These are phyloP conservation scores for Penicillium argentinense DNA, from an alignment of 495 filamentous ascomycete genomes.

Conservation along the genomic window DNA sequence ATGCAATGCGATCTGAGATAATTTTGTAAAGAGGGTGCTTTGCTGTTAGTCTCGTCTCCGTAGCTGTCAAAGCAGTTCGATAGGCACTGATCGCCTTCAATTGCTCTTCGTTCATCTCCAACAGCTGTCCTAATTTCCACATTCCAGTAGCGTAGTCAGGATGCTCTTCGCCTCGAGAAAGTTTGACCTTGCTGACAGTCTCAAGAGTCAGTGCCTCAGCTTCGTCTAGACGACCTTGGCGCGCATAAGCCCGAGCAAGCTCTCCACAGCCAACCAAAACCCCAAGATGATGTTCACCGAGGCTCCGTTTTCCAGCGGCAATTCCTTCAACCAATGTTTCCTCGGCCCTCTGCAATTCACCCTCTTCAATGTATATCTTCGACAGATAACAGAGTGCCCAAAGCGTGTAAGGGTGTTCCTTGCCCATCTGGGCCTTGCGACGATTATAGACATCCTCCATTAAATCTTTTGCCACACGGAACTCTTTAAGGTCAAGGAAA, in stretches of 20 bases:
- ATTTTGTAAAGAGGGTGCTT: slow-evolving; percentile 3
- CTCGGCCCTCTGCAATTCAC: slow-evolving; percentile 29
- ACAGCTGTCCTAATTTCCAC: not conserved
- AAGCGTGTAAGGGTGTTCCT: slow-evolving; percentile 37
- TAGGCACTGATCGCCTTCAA: not conserved
- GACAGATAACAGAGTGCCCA: slow-evolving; percentile 29
- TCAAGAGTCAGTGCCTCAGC: not conserved
- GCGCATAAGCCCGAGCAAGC: not conserved
- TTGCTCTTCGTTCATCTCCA: not conserved
- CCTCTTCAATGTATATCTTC: slow-evolving; percentile 23
- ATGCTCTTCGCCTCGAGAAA: not conserved
- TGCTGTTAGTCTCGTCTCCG: slow-evolving; percentile 1
- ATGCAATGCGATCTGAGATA: not conserved
- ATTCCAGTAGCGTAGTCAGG: slow-evolving; percentile 1
- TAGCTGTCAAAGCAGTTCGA: not conserved
- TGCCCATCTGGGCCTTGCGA: slow-evolving; percentile 31
- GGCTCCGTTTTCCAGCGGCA: slow-evolving; percentile 30
- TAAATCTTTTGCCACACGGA: not conserved
- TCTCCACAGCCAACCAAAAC: slow-evolving; percentile 20
- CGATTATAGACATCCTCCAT: slow-evolving; percentile 24
- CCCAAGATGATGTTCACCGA: slow-evolving; percentile 36
- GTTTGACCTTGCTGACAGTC: not conserved
- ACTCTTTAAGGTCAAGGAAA: not conserved
- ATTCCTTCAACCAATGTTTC: slow-evolving; percentile 18
- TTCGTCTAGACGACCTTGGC: not conserved